These are phyloP conservation scores for Cyberlindnera subsufficiens DNA, from an alignment of 805 yeast genomes.

Conservation along the genomic window DNA sequence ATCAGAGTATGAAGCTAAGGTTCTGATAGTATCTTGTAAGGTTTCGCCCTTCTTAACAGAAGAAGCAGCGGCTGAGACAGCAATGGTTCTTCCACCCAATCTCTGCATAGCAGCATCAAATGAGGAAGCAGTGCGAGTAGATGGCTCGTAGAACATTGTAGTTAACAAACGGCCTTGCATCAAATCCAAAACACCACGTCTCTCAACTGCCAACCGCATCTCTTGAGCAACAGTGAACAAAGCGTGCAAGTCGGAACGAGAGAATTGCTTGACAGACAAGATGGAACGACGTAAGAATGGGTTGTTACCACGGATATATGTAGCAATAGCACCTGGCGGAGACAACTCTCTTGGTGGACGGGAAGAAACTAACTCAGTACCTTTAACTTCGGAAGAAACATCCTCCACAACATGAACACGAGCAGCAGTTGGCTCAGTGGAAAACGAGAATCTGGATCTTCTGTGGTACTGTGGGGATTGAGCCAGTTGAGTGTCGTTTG, in stretches of 20 bases:
- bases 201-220: conserved; percentile 93
- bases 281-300: conserved; percentile 88
- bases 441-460: conserved; percentile 47
- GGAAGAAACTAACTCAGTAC: conserved; percentile 65
- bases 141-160: conserved; percentile 96
- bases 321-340: conserved; percentile 74
- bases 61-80: conserved; percentile 80
- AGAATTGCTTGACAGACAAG: conserved; percentile 81
- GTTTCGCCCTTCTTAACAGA: conserved; percentile 98
- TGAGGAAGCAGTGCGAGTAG: conserved; percentile 93
- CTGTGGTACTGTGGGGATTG: conserved; percentile 32
- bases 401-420: conserved; percentile 30
- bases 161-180: conserved; percentile 87
- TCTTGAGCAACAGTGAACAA: conserved; percentile 97
- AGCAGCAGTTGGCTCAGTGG: conserved; percentile 34
- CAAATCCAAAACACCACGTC: conserved; percentile 89
- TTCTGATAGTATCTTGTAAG: conserved; percentile 91
- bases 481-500: conserved; percentile 26
- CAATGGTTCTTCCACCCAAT: conserved; percentile 94
- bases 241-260: conserved; percentile 84
- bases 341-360: conserved; percentile 68
- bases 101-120: conserved; percentile 99
- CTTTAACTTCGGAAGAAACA: conserved; percentile 32
- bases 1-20: conserved; percentile 92
- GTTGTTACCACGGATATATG: conserved; percentile 74